Evolutionary conservation across 164 flowering plant species (phyloP), one percentile per base, ranked within the genome.

Genomic region (Magnolia changhungtana): DNA sequence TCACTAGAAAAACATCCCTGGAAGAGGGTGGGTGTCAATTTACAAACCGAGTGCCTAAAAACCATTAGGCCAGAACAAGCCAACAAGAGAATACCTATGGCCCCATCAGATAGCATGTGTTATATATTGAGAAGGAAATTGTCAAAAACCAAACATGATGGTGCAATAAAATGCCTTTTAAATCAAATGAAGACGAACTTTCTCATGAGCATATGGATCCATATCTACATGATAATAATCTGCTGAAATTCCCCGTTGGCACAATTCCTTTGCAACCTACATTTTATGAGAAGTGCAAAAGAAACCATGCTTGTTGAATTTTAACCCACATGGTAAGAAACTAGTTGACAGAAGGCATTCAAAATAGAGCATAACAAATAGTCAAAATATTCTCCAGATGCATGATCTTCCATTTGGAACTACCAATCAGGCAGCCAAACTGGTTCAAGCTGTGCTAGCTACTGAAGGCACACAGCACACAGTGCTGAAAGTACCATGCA

Each of bases 181-280:
- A 74, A 50, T 49, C 72, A 49, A 63, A 69, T 59, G 20, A 61
- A 18, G 74, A 87, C 92, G 99, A 77, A 94, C 97, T 80, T 83
- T 91, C 78, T 88, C 92, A 77, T 98, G 97, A 71, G 86, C 90
- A 85, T 85, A 84, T 71, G 86, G 90, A 84, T 96, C 99, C 98
- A 96, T 94, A 83, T 96, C 97, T 78, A 98, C 99, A 85, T 96
- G 99, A 82, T 96, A 96, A 84, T 90, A 83, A 80, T 91, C 96
- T 77, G 99, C 98, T 45, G 89, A 90, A 59, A 94, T 90, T 76
- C 98, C 96, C 79, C 90, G 84, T 63, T 86, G 89, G 72, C 93
- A 84, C 71, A 96, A 84, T 81, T 94, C 99, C 74, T 88, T 81
- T 73, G 98, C 97, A 85, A 94, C 97, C 99, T 96, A 80, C 45